phyloP scores from a whole-genome alignment of 176 grass and related monocot species.

The Raddia distichophylla region DNA sequence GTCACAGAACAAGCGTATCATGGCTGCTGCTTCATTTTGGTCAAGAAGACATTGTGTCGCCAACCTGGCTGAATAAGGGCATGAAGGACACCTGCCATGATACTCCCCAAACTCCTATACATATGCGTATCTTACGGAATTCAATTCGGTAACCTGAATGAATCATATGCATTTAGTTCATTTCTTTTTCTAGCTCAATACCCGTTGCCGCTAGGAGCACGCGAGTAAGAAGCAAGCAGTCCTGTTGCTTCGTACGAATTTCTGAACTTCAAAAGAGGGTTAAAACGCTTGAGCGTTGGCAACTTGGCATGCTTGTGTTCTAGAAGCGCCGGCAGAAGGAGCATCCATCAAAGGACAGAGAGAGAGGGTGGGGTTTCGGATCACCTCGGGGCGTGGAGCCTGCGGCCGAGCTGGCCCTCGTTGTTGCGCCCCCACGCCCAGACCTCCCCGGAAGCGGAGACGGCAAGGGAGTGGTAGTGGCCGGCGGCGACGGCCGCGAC shows the following conservation, averaged over 20 bases:
- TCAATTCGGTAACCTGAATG: not conserved
- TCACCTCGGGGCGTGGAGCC: constrained; percentile 57
- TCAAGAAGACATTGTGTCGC: not conserved
- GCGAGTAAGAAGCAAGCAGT: not conserved
- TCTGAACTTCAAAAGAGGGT: not conserved
- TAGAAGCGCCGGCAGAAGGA: not conserved
- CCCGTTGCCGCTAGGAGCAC: not conserved
- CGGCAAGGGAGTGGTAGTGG: constrained; percentile 87
- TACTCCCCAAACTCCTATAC: not conserved
- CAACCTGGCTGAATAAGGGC: not conserved
- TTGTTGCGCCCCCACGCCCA: constrained; percentile 95
- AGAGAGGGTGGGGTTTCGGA: not conserved
- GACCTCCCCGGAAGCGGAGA: constrained; percentile 61
- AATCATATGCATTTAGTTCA: not conserved
- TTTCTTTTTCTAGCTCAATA: not conserved
- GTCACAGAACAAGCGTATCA: not conserved
- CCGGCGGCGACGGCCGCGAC: constrained; percentile 52
- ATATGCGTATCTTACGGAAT: not conserved
- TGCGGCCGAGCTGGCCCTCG: constrained; percentile 76
- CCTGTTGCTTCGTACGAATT: not conserved
- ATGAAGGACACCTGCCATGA: not conserved
- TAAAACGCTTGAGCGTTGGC: not conserved
- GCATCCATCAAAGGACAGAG: not conserved
- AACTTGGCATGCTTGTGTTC: not conserved
- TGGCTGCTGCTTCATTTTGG: not conserved